Evolutionary conservation across 257 asterid genomes (phyloP).

Genomic region (Datura wrightii): DNA sequence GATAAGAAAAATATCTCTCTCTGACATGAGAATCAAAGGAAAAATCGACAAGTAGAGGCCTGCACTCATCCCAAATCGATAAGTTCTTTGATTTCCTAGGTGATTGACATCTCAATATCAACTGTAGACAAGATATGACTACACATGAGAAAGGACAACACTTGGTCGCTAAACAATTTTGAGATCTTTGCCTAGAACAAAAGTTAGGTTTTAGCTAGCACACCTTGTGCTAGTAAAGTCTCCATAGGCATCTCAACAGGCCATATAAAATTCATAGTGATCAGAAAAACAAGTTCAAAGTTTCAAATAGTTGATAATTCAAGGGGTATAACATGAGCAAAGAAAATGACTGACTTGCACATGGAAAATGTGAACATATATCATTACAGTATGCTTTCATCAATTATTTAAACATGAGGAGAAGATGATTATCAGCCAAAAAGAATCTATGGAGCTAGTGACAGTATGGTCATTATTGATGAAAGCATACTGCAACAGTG

Average conservation of each 20-base stretch:
- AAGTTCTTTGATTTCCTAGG: conserved; percentile 4
- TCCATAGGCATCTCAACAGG: background rate
- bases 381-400: background rate
- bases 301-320: background rate
- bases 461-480: background rate
- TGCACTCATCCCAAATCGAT: background rate
- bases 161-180: background rate
- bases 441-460: conserved; percentile 7
- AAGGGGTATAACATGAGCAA: conserved; percentile 1
- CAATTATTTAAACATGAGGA: background rate
- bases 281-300: conserved; percentile 21
- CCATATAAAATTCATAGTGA: background rate
- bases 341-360: conserved; percentile 4
- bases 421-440: background rate
- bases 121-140: conserved; percentile 13
- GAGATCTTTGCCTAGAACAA: conserved; percentile 14
- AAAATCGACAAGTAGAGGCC: background rate
- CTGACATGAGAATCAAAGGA: conserved; percentile 23
- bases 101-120: conserved; percentile 21
- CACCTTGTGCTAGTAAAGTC: conserved; percentile 15
- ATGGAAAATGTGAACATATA: background rate
- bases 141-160: conserved; percentile 20
- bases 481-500: background rate
- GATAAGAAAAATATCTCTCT: background rate
- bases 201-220: background rate